Conservation (phyloP, 805 yeast genomes). For the Suhomyces kilbournensis region DNA sequence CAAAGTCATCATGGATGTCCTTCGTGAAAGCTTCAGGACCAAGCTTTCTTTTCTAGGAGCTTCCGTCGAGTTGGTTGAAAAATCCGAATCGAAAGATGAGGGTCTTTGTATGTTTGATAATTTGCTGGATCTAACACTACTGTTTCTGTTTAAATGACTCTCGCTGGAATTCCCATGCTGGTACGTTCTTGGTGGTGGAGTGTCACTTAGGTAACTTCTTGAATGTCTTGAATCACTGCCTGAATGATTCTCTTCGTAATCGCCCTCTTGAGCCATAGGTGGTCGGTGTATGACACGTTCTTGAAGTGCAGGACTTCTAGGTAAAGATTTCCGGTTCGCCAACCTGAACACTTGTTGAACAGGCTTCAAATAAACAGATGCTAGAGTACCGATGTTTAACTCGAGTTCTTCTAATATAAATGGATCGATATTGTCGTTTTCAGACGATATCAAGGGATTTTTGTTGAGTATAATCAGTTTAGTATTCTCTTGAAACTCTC, state of each 20-base stretch:
- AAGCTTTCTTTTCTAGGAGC: constrained; percentile 24
- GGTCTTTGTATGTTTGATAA: constrained; percentile 14
- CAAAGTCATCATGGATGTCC: constrained; percentile 28
- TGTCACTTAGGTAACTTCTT: background rate
- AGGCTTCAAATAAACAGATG: constrained; percentile 82
- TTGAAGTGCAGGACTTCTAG: constrained; percentile 45
- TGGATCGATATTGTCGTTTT: constrained; percentile 69
- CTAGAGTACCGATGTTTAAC: constrained; percentile 75
- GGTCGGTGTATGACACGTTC: constrained; percentile 13
- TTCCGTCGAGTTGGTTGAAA: constrained; percentile 12
- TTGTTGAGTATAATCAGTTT: constrained; percentile 55
- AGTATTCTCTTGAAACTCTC: constrained; percentile 38
- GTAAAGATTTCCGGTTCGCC: constrained; percentile 50
- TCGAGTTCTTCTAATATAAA: constrained; percentile 75
- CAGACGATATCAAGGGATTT: constrained; percentile 61
- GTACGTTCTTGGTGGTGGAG: background rate
- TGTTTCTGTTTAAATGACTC: constrained; percentile 4
- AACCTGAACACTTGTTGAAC: constrained; percentile 74
- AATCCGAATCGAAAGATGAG: constrained; percentile 20
- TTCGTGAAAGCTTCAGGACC: constrained; percentile 31
- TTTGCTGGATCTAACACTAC: constrained; percentile 7
- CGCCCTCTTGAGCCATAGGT: background rate
- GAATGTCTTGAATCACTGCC: background rate
- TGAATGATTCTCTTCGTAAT: background rate
- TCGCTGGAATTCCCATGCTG: background rate